Percentiles rank a stretch among this genome's conserved stretches.
Evolutionary conservation across 192 early-diverging fungal genomes (phyloP).

Genomic region (Backusella luteola): DNA sequence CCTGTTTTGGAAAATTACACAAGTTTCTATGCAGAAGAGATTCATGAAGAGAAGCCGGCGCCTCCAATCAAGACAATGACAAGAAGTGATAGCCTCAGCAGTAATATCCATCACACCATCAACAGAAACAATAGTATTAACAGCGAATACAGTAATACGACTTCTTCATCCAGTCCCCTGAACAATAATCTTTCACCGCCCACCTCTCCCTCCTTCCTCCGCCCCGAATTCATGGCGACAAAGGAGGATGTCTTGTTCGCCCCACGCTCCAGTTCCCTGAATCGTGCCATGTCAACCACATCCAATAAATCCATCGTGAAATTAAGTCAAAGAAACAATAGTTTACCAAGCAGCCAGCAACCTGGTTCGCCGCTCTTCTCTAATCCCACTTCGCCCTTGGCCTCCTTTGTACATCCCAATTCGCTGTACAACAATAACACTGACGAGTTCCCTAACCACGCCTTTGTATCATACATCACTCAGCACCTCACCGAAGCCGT

Average conservation of each 20-base stretch:
- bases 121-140: background rate
- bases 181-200: background rate
- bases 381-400: slow-evolving; percentile 15
- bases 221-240: background rate
- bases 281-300: background rate
- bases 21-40: background rate
- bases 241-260: slow-evolving; percentile 8
- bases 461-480: slow-evolving; percentile 15
- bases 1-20: slow-evolving; percentile 15
- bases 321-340: background rate
- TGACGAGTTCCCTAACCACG: slow-evolving; percentile 6
- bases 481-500: slow-evolving; percentile 9
- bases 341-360: background rate
- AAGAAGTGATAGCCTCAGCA: background rate
- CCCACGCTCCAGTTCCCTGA: slow-evolving; percentile 10
- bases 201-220: background rate
- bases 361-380: slow-evolving; percentile 6
- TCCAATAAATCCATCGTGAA: slow-evolving; percentile 1
- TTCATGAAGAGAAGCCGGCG: background rate
- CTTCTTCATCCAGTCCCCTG: background rate
- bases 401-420: background rate
- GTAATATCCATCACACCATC: background rate
- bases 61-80: background rate
- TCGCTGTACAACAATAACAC: background rate
- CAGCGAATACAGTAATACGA: background rate